Base-by-base conservation (phyloP, 345 rosid species). In the Pistacia vera region DNA sequence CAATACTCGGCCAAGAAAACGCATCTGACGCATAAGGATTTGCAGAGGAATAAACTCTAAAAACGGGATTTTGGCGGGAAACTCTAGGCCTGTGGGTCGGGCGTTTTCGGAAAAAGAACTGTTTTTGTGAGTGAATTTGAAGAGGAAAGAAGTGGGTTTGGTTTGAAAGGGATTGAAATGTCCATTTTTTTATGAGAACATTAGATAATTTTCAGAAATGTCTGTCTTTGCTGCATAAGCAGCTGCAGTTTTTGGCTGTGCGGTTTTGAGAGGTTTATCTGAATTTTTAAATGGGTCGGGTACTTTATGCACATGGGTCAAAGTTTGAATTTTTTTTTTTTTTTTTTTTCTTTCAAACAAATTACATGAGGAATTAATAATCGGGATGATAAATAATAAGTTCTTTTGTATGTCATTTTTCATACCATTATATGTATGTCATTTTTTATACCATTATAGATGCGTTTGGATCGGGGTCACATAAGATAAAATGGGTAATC, bases 1-100 rank as follows among this genome's bases (percentile, higher is more conserved):
- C 62, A n/a, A 93, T 74, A n/a, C 80, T 81, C 78, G 57, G 75
- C 98, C 97, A 91, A 33, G 91, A 87, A n/a, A n/a, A 86, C 55
- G 86, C 90, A 62, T 75, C 86, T 14, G 92, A 77, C 66, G 86
- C 88, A 77, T 74, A 73, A 36, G 81, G 75, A 72, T 70, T 78
- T 9, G 86, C 81, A 62, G 98, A 90, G 18, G 87, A 86, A 75
- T 77, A 66, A 33, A 85, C 87, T 49, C 81, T 88, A 64, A 89
- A 81, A 48, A 18, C 36, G 54, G n/a, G 83, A 13, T 70, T 85
- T 62, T 63, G 76, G 58, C 86, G 75, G 71, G 81, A 61, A 82
- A 22, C 72, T 71, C 83, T 58, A 18, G 75, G 77, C 62, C 83
- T n/a, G n/a, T 77, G 77, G 63, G 74, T 85, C 17, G 80, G 22